Evolutionary conservation across 441 rosid species (phyloP).

Genomic region (Mallotus japonicus): DNA sequence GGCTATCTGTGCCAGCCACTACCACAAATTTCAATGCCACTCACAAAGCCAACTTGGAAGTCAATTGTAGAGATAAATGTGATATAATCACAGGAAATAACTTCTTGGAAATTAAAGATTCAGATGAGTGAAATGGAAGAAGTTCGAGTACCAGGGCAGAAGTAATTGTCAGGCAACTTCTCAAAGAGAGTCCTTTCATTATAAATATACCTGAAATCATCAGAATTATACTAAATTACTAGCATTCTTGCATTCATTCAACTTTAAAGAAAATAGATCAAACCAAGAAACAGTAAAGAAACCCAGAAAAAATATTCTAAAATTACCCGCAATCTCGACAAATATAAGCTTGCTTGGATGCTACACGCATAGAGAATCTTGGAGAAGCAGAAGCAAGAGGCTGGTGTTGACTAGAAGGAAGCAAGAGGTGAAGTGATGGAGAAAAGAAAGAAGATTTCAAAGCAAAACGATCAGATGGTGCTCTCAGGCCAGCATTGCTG

Average conservation of each 20-base stretch:
- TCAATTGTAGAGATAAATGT: no score
- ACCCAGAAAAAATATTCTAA: background rate
- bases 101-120: background rate
- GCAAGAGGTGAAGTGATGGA: conserved; percentile 41
- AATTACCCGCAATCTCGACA: conserved; percentile 93
- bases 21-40: background rate
- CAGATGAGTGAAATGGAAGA: background rate
- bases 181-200: conserved; percentile 88
- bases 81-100: background rate
- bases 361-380: conserved; percentile 70
- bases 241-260: background rate
- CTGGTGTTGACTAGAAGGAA: conserved; percentile 26
- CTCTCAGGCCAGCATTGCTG: conserved; percentile 37
- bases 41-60: background rate
- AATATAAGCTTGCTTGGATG: conserved; percentile 82
- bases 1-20: background rate
- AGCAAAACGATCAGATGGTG: conserved; percentile 41
- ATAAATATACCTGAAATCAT: conserved; percentile 71
- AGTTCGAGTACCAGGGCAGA: conserved; percentile 63
- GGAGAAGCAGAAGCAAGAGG: conserved; percentile 39
- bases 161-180: conserved; percentile 64
- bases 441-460: conserved; percentile 49
- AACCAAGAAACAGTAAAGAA: background rate
- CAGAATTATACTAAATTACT: background rate
- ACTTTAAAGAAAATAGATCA: background rate